A percentile compares a stretch with the other conserved stretches of the same genome.
phyloP scores from a whole-genome alignment of 495 filamentous ascomycete species.

The Letharia lupina region DNA sequence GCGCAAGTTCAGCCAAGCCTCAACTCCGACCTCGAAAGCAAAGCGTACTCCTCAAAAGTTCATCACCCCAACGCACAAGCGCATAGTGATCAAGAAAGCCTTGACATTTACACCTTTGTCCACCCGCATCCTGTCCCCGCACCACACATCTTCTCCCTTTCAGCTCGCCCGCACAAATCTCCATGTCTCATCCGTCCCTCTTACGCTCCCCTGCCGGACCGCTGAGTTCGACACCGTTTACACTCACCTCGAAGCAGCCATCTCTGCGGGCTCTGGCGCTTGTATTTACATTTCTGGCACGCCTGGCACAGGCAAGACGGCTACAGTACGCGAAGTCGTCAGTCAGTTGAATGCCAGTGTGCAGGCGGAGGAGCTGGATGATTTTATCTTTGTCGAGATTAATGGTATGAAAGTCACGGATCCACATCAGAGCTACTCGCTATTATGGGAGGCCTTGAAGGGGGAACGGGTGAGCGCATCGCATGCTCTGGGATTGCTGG shows the following conservation, averaged over 20 bases:
- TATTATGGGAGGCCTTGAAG: conserved; percentile 93
- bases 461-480: conserved; percentile 86
- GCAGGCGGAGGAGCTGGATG: conserved; percentile 83
- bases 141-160: conserved; percentile 75
- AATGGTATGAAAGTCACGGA: conserved; percentile 99
- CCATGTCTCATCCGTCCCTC: conserved; percentile 87
- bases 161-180: conserved; percentile 81
- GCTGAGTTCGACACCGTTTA: conserved; percentile 88
- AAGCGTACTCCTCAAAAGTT: conserved; percentile 44
- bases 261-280: conserved; percentile 82
- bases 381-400: conserved; percentile 99
- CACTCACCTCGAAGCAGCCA: conserved; percentile 85
- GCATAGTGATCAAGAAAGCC: conserved; percentile 79
- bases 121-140: conserved; percentile 73
- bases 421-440: conserved; percentile 89
- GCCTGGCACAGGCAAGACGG: conserved; percentile 97
- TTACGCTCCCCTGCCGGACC: conserved; percentile 83
- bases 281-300: conserved; percentile 99
- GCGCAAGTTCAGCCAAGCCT: conserved; percentile 38
- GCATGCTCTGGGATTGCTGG: conserved; percentile 83
- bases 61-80: conserved; percentile 65
- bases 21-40: conserved; percentile 53
- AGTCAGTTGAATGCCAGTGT: conserved; percentile 80
- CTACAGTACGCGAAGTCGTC: conserved; percentile 92
- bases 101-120: conserved; percentile 93